phyloP scores from a whole-genome alignment of 441 rosid genomes.

The Gossypium schwendimanii region DNA sequence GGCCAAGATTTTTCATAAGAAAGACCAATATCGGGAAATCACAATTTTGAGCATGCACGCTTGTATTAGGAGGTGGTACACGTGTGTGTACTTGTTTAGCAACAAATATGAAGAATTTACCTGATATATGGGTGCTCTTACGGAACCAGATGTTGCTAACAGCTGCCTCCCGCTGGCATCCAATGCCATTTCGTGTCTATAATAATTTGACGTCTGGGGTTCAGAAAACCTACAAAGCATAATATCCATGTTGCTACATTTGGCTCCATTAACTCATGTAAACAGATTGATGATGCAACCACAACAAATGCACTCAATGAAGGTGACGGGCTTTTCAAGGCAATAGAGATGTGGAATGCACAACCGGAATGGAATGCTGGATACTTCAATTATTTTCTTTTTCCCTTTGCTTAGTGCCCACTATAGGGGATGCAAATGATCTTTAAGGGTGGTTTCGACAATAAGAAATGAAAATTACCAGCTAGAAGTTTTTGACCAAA shows the following conservation, averaged over 20 bases:
- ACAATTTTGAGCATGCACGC: neutral
- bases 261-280: neutral
- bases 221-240: constrained; percentile 31
- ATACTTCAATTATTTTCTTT: neutral
- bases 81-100: neutral
- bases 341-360: neutral
- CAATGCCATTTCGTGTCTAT: constrained; percentile 57
- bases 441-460: neutral
- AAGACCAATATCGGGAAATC: neutral
- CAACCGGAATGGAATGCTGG: neutral
- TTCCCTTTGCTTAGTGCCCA: neutral
- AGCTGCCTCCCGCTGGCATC: constrained; percentile 52
- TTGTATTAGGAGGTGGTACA: neutral
- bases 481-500: constrained; percentile 58
- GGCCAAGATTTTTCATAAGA: neutral
- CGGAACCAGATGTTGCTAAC: constrained; percentile 45
- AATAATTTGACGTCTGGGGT: constrained; percentile 26
- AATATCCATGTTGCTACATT: neutral
- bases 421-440: neutral
- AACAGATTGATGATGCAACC: neutral
- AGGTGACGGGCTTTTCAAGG: neutral
- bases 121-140: constrained; percentile 59
- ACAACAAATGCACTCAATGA: neutral
- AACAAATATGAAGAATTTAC: constrained; percentile 16
- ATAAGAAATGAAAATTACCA: constrained; percentile 29